Evolutionary conservation across 345 rosid species (phyloP).

Genomic region (Erodium maritimum): DNA sequence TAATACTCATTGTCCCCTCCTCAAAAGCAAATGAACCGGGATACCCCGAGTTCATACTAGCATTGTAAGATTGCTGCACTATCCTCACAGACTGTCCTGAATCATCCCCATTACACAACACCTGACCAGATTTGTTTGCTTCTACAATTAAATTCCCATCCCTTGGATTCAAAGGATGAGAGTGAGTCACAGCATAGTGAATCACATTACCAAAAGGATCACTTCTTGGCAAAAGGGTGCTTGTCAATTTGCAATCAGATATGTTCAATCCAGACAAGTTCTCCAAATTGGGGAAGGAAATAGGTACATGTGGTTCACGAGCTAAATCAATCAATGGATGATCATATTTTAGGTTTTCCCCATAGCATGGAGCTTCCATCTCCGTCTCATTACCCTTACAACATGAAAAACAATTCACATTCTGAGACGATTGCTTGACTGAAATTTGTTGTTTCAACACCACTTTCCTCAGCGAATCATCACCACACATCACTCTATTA

Average conservation of each 20-base stretch:
- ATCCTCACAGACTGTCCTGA: not conserved
- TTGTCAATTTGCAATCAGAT: not conserved
- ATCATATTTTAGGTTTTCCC: constrained; percentile 1
- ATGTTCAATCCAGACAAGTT: constrained; percentile 2
- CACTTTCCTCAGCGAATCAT: constrained; percentile 13
- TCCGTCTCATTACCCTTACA: not conserved
- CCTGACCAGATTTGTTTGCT: not conserved
- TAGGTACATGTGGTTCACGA: not conserved
- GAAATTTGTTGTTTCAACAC: constrained; percentile 11
- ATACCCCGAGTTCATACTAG: not conserved
- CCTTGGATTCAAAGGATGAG: constrained; percentile 14
- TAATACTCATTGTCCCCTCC: constrained; percentile 1
- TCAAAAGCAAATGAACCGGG: not conserved
- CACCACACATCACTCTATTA: not conserved
- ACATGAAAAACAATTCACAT: not conserved
- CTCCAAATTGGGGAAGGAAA: not conserved
- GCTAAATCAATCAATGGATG: constrained; percentile 9
- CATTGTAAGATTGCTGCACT: not conserved
- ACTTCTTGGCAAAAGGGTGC: not conserved
- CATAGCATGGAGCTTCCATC: not conserved
- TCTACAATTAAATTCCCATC: constrained; percentile 11
- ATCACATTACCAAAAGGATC: not conserved
- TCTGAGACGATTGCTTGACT: constrained; percentile 5
- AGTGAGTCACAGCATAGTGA: constrained; percentile 1
- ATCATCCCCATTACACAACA: constrained; percentile 1